Conservation (phyloP, 2,329 filamentous ascomycete genomes). For the Venturia aucupariae region DNA sequence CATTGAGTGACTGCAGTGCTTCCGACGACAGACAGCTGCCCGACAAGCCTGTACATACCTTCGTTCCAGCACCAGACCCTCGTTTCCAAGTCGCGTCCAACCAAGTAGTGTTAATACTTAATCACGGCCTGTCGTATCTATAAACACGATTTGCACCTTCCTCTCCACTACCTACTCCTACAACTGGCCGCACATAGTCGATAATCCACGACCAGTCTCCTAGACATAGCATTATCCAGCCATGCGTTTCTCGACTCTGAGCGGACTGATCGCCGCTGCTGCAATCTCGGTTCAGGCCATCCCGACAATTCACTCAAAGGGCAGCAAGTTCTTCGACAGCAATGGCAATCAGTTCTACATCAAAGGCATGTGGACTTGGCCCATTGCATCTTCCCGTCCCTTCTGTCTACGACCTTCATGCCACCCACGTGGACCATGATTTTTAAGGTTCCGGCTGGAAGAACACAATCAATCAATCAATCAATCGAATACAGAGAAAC, state of each 20-base stretch:
- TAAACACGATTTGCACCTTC: background rate
- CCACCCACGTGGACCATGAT: background rate
- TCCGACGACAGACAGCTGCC: background rate
- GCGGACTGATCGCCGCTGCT: background rate
- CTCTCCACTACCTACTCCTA: background rate
- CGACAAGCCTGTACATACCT: background rate
- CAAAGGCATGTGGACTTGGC: conserved; percentile 49
- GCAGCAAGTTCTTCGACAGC: conserved; percentile 77
- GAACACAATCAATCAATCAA: background rate
- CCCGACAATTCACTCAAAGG: conserved; percentile 51
- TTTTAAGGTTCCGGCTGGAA: background rate
- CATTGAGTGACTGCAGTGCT: background rate
- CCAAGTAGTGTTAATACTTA: background rate
- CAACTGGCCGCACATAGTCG: background rate
- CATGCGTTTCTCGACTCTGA: conserved; percentile 7
- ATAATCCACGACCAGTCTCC: background rate
- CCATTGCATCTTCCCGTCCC: background rate
- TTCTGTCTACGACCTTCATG: background rate
- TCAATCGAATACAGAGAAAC: background rate
- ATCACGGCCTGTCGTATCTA: background rate
- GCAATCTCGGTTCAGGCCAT: conserved; percentile 30
- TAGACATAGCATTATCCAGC: background rate
- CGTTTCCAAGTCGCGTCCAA: background rate
- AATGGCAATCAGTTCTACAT: conserved; percentile 76
- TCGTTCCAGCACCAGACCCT: background rate